These are phyloP conservation scores for Plasmodium adleri DNA, from an alignment of 169 alveolate genomes.

Conservation along the genomic window DNA sequence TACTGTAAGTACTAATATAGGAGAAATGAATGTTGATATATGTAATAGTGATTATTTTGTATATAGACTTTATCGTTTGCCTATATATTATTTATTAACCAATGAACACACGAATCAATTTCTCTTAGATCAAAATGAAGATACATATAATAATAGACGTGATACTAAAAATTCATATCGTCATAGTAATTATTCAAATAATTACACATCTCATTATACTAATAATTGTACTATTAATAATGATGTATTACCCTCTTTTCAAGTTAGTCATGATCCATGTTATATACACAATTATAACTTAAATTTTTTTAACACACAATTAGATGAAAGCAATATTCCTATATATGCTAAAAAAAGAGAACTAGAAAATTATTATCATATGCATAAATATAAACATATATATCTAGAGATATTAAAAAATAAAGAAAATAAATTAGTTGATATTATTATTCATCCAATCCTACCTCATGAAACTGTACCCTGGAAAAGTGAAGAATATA, in stretches of 20 bases:
- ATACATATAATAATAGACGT: background rate
- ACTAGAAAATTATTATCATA: conserved; percentile 29
- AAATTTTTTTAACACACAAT: conserved; percentile 21
- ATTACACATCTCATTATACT: background rate
- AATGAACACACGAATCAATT: conserved; percentile 4
- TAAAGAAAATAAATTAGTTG: conserved; percentile 78
- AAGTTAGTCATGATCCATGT: conserved; percentile 54
- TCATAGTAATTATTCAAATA: background rate
- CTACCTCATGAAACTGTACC: conserved; percentile 79
- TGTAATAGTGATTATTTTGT: conserved; percentile 78
- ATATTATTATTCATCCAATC: conserved; percentile 82
- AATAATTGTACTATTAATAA: background rate
- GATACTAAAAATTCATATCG: background rate
- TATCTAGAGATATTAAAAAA: conserved; percentile 81
- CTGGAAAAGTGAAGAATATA: conserved; percentile 79
- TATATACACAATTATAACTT: conserved; percentile 58
- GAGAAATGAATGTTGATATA: conserved; percentile 81
- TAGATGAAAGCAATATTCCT: conserved; percentile 51
- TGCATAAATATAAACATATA: conserved; percentile 74
- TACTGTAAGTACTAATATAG: conserved; percentile 82
- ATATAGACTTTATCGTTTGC: conserved; percentile 78
- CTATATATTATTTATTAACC: conserved; percentile 55
- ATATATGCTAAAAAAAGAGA: conserved; percentile 33
- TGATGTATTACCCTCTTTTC: background rate
- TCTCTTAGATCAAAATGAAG: background rate